These are phyloP conservation scores for Marchantia polymorpha DNA, from an alignment of 225 moss, liverwort and hornwort species.

Conservation along the genomic window DNA sequence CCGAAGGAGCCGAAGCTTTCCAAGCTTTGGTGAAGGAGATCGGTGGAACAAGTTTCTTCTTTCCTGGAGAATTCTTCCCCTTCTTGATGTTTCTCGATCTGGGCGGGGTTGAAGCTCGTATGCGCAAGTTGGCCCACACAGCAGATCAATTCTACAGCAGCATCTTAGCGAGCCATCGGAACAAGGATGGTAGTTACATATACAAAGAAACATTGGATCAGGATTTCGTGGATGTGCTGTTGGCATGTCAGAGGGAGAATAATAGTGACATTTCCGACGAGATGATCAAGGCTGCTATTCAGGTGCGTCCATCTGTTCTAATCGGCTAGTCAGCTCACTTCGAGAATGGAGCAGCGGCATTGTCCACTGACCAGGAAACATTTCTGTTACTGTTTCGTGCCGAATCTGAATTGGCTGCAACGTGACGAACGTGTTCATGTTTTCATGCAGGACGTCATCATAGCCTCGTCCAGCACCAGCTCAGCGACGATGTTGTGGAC, in stretches of 20 bases:
- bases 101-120: neutral
- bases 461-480: constrained; percentile 2
- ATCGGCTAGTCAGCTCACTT: no score
- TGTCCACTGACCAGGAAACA: no score
- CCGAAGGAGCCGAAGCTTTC: neutral
- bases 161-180: neutral
- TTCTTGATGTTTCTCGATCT: neutral
- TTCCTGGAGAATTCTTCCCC: neutral
- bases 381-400: no score
- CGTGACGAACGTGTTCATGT: no score
- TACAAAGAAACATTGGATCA: neutral
- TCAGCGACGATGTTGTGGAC: constrained; percentile 8
- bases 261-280: neutral
- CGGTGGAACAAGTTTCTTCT: neutral
- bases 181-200: neutral
- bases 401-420: no score
- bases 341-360: no score
- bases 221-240: neutral
- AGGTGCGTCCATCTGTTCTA: neutral
- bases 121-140: neutral
- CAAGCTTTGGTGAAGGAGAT: neutral
- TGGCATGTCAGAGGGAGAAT: neutral
- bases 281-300: neutral
- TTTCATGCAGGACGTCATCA: constrained; percentile 5
- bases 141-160: neutral